Evolutionary conservation across 2,329 filamentous ascomycete species (phyloP).

Genomic region (Colletotrichum gloeosporioides): DNA sequence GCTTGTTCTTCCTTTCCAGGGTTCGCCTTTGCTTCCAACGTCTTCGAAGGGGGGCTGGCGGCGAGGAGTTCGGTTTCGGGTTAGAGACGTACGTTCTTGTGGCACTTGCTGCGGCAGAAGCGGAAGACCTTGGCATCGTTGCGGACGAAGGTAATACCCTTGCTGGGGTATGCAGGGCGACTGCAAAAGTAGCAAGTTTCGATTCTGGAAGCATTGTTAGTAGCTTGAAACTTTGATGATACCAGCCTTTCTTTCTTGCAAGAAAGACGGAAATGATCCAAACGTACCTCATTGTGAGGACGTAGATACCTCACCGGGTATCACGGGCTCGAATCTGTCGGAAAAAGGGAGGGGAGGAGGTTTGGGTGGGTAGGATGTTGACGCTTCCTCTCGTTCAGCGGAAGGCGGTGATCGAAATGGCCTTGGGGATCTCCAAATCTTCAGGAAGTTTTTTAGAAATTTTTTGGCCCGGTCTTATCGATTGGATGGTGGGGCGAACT

Average conservation of each 20-base stretch:
- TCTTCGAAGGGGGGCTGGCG: too few species aligned
- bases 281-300: constrained; percentile 22
- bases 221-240: background rate
- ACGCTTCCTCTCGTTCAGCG: constrained; percentile 16
- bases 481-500: constrained; percentile 13
- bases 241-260: background rate
- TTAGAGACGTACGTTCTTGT: constrained; percentile 55
- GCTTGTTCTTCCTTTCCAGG: too few species aligned
- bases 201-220: constrained; percentile 35
- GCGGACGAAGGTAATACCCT: constrained; percentile 50
- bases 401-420: constrained; percentile 19
- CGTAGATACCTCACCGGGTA: constrained; percentile 19
- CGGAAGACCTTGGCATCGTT: constrained; percentile 56
- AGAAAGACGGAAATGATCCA: background rate
- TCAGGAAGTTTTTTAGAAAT: constrained; percentile 20
- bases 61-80: background rate
- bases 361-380: background rate
- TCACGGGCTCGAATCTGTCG: constrained; percentile 3
- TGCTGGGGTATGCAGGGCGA: constrained; percentile 58
- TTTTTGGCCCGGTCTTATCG: constrained; percentile 19
- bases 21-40: too few species aligned
- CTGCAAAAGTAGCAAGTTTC: constrained; percentile 53
- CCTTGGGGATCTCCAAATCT: background rate
- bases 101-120: constrained; percentile 66
- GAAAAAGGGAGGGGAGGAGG: background rate